Evolutionary conservation across 2,329 filamentous ascomycete genomes (phyloP).

Genomic region (Cercospora zeae-maydis): DNA sequence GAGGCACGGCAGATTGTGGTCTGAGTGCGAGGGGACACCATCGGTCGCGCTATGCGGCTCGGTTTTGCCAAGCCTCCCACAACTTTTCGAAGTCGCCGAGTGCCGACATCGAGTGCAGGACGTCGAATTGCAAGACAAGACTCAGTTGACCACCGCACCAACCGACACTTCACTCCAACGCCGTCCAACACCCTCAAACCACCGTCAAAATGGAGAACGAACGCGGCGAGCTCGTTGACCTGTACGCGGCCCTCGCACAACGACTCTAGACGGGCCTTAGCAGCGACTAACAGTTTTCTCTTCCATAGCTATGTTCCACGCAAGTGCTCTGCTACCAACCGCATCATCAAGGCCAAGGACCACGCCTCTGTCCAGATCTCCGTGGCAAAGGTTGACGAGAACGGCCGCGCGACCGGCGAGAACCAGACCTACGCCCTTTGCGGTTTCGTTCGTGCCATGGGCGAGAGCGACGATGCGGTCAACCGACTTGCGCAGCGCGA

Average conservation of each 20-base stretch:
- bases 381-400: conserved; percentile 98
- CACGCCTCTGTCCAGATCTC: conserved; percentile 97
- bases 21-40: neutral
- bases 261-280: conserved; percentile 10
- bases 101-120: neutral
- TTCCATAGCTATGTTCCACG: conserved; percentile 82
- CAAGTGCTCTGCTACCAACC: conserved; percentile 98
- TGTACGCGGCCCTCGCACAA: conserved; percentile 59
- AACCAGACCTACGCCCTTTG: conserved; percentile 96
- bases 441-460: conserved; percentile 96
- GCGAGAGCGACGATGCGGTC: conserved; percentile 93
- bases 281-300: conserved; percentile 32
- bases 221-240: conserved; percentile 98
- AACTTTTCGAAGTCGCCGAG: conserved; percentile 3
- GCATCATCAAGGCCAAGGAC: conserved; percentile 99
- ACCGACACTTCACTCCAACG: neutral
- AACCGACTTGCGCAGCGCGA: conserved; percentile 96
- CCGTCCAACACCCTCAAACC: conserved; percentile 10
- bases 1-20: neutral
- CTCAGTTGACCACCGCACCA: neutral
- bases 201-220: conserved; percentile 90
- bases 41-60: too few relatives aligned
- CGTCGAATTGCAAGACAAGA: neutral
- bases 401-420: conserved; percentile 93
- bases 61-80: conserved; percentile 1